Evolutionary conservation across 2,329 filamentous ascomycete species (phyloP).

Genomic region (Aspergillus puulaauensis): DNA sequence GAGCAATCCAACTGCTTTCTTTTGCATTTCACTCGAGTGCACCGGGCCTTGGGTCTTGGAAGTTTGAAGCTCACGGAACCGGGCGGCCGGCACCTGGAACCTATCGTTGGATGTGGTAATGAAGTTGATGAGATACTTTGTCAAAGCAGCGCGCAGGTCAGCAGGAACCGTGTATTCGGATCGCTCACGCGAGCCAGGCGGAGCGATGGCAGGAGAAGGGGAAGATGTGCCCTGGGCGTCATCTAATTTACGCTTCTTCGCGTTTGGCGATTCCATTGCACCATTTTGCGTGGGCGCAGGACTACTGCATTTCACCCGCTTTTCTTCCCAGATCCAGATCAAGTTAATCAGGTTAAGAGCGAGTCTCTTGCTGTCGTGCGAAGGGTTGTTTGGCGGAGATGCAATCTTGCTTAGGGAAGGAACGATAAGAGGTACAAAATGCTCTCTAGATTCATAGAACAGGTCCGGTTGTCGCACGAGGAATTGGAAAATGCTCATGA

Average conservation of each 20-base stretch:
- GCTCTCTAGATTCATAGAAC: slow-evolving; percentile 93
- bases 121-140: slow-evolving; percentile 95
- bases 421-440: slow-evolving; percentile 86
- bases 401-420: slow-evolving; percentile 86
- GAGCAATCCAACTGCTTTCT: slow-evolving; percentile 78
- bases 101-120: slow-evolving; percentile 87
- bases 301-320: slow-evolving; percentile 63
- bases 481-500: slow-evolving; percentile 97
- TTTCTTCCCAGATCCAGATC: slow-evolving; percentile 90
- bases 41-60: slow-evolving; percentile 52
- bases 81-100: slow-evolving; percentile 72
- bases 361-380: slow-evolving; percentile 87
- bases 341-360: slow-evolving; percentile 87
- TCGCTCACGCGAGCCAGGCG: slow-evolving; percentile 49
- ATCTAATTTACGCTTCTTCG: slow-evolving; percentile 75
- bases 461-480: slow-evolving; percentile 86
- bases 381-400: slow-evolving; percentile 73
- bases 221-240: slow-evolving; percentile 57
- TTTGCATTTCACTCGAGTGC: slow-evolving; percentile 73
- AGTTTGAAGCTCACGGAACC: slow-evolving; percentile 56
- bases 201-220: slow-evolving; percentile 52
- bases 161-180: slow-evolving; percentile 68
- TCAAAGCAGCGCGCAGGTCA: slow-evolving; percentile 71
- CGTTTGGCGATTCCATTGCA: slow-evolving; percentile 68
- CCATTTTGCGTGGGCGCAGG: slow-evolving; percentile 29